Base-by-base conservation (phyloP, 768 basidiomycete genomes). In the Kwoniella sp. region DNA sequence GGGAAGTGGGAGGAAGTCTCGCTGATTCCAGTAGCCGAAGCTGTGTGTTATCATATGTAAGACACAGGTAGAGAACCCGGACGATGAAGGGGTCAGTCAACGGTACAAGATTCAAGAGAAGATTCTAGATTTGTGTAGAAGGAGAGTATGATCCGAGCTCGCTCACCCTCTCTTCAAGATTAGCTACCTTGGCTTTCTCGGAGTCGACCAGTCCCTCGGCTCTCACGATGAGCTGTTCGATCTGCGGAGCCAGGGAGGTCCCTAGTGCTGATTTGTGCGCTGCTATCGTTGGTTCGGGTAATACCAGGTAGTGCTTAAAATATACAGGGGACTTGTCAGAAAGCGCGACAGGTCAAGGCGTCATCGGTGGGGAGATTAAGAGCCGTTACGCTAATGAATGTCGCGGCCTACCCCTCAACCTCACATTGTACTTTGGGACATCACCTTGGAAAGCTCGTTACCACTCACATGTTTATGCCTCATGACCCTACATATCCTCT, bases 231-330 rank as follows among this genome's bases (percentile, higher is more conserved):
- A 80, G 66, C 9, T 62, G 53, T n/a, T 80, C 76, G 58, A 80
- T 79, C 57, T 80, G 76, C 7, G 79, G 79, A 1, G 69, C 72
- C 23, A 80, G 71, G 0, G 72, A 68, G 26, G 66, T 52, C 1
- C 76, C 68, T 15, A 80, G 66, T 7, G 74, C 69, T 1, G 69
- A 59, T 69, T 76, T 76, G 56, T 80, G 75, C 20, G 75, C 59
- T 59, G 57, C 48, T 54, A 80, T 71, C 4, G 75, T 70, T 7
- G 79, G 77, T 56, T 70, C 63, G 31, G 79, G 79, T 1, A 80
- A 68, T 45, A 80, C 65, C 4, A 80, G 73, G 71, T 63, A 80
- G 30, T 75, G 79, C 77, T 80, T 54, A n/a, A n/a, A n/a, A n/a
- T 45, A 20, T 29, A 11, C 15, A 4, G 29, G 31, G 2, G 17